Conservation (phyloP, 495 filamentous ascomycete genomes). For the Lophiotrema nucula region DNA sequence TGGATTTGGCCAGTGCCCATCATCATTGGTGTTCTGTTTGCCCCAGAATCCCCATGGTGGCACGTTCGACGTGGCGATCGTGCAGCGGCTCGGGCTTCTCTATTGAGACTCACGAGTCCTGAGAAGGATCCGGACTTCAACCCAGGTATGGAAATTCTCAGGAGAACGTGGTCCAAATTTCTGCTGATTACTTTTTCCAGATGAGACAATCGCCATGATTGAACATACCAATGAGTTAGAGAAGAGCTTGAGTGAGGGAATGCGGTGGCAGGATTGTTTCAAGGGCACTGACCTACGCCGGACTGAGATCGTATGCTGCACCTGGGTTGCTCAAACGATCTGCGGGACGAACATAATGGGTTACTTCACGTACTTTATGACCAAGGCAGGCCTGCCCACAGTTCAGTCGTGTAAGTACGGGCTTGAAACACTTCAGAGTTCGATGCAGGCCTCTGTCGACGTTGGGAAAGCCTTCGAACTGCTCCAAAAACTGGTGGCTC, state of each 20-base stretch:
- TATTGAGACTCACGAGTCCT: conserved; percentile 17
- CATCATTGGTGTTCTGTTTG: conserved; percentile 30
- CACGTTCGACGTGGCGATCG: conserved; percentile 23
- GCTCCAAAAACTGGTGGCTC: too few species aligned
- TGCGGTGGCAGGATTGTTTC: conserved; percentile 28
- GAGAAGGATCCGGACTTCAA: conserved; percentile 26
- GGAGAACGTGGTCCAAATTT: too few species aligned
- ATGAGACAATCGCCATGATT: conserved; percentile 29
- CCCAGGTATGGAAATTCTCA: too few species aligned
- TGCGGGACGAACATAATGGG: conserved; percentile 27
- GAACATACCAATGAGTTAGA: conserved; percentile 29
- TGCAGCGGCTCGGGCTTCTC: conserved; percentile 14
- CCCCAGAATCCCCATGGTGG: conserved; percentile 35
- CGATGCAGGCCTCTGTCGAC: too few species aligned
- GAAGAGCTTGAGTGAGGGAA: conserved; percentile 18
- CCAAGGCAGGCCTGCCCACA: conserved; percentile 23
- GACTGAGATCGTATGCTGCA: conserved; percentile 28
- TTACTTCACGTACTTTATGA: conserved; percentile 30
- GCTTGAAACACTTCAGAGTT: too few species aligned
- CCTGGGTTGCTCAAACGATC: conserved; percentile 21
- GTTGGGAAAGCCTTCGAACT: too few species aligned
- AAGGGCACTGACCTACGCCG: conserved; percentile 25
- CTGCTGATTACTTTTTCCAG: too few species aligned
- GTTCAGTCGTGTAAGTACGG: conserved; percentile 12
- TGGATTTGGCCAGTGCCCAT: conserved; percentile 40